A percentile compares a stretch with the other conserved stretches of the same genome.
These are phyloP conservation scores for Tripidium arundinaceum DNA, from an alignment of 202 grass and related monocot species.

Conservation along the genomic window DNA sequence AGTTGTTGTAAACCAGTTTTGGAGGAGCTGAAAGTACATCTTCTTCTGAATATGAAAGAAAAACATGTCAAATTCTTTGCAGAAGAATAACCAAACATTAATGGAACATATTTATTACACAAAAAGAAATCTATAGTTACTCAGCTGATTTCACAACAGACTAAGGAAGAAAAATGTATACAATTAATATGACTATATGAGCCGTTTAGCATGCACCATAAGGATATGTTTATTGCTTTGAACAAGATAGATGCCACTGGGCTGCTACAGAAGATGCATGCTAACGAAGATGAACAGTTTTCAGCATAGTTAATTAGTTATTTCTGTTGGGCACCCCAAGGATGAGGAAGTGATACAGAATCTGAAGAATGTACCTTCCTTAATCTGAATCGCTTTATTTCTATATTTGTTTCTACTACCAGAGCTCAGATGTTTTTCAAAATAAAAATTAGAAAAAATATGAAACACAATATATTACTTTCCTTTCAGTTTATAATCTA, in stretches of 20 bases:
- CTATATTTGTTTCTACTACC: background rate
- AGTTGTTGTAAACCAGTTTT: slow-evolving; percentile 91
- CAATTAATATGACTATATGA: background rate
- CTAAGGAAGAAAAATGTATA: background rate
- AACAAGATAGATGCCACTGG: background rate
- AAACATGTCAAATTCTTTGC: slow-evolving; percentile 4
- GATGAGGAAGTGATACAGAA: background rate
- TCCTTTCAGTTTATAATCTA: background rate
- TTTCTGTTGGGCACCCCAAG: background rate
- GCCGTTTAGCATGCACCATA: background rate
- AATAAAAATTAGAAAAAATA: too few species aligned
- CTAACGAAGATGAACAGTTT: background rate
- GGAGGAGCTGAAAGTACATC: slow-evolving; percentile 94
- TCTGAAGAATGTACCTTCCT: background rate
- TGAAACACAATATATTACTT: too few species aligned
- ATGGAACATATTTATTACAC: background rate
- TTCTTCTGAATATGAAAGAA: slow-evolving; percentile 60
- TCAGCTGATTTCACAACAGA: slow-evolving; percentile 8
- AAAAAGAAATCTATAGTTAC: background rate
- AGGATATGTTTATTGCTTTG: background rate
- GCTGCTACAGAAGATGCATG: background rate
- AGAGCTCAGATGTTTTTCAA: background rate
- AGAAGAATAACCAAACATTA: slow-evolving; percentile 2
- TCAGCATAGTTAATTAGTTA: background rate
- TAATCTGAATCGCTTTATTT: slow-evolving; percentile 8